These are phyloP conservation scores for Coelastrella sp. DNA, from an alignment of 139 green algal species.

Conservation along the genomic window DNA sequence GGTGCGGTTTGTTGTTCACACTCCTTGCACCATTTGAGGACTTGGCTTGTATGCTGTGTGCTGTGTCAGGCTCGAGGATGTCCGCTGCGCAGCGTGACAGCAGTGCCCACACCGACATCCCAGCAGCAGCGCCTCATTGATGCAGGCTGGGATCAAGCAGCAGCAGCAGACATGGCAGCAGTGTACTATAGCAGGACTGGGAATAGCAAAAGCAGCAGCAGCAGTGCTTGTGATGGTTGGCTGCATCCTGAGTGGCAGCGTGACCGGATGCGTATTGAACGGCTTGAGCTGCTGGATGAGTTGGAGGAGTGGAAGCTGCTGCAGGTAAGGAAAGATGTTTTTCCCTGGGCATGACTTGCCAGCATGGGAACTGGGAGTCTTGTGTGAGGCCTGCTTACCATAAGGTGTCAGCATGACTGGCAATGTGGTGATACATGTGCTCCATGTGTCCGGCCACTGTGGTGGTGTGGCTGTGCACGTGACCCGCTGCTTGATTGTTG, in stretches of 20 bases:
- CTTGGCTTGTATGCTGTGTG: neutral
- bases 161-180: constrained; percentile 32
- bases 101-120: constrained; percentile 62
- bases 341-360: neutral
- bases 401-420: neutral
- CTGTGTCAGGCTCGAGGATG: constrained; percentile 72
- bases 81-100: constrained; percentile 78
- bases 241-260: neutral
- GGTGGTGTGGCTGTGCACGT: neutral
- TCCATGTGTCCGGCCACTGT: too few relatives aligned
- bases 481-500: neutral
- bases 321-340: constrained; percentile 67
- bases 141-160: constrained; percentile 8
- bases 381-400: neutral
- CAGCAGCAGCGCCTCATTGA: constrained; percentile 72
- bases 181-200: constrained; percentile 1
- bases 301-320: constrained; percentile 98
- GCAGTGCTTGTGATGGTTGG: neutral
- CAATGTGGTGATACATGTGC: too few relatives aligned
- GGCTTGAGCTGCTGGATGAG: constrained; percentile 91
- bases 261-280: constrained; percentile 57
- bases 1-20: too few relatives aligned
- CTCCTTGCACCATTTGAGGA: too few relatives aligned
- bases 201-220: neutral
- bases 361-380: neutral